These are phyloP conservation scores for Colletotrichum horii DNA, from an alignment of 2,329 filamentous ascomycete genomes.

Conservation along the genomic window DNA sequence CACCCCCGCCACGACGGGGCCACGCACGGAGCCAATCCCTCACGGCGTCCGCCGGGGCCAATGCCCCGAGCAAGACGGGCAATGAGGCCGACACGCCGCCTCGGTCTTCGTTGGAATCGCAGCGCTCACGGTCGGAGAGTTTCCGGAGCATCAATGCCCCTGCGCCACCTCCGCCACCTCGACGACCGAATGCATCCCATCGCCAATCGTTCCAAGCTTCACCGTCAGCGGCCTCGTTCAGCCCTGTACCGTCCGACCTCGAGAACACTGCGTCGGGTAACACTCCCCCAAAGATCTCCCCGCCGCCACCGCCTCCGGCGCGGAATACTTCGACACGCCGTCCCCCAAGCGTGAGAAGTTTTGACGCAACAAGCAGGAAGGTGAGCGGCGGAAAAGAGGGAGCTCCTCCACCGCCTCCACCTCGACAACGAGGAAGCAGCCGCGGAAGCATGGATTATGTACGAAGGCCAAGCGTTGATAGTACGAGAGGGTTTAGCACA, in stretches of 20 bases:
- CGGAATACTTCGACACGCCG: slow-evolving; percentile 49
- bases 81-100: slow-evolving; percentile 44
- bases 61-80: slow-evolving; percentile 18
- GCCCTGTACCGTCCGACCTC: not conserved
- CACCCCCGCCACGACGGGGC: slow-evolving; percentile 55
- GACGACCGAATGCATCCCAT: slow-evolving; percentile 49
- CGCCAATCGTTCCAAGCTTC: slow-evolving; percentile 27
- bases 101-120: slow-evolving; percentile 57
- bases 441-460: slow-evolving; percentile 44
- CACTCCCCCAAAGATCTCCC: slow-evolving; percentile 27
- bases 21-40: slow-evolving; percentile 48
- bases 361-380: slow-evolving; percentile 36
- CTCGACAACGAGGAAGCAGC: slow-evolving; percentile 52
- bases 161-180: slow-evolving; percentile 57
- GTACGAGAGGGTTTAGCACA: slow-evolving; percentile 23
- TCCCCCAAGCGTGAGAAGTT: slow-evolving; percentile 46
- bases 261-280: not conserved
- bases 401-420: slow-evolving; percentile 53
- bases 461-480: slow-evolving; percentile 38
- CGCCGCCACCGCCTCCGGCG: slow-evolving; percentile 51
- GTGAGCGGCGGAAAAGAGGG: slow-evolving; percentile 8
- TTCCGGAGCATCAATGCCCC: slow-evolving; percentile 49
- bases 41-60: slow-evolving; percentile 11
- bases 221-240: slow-evolving; percentile 1
- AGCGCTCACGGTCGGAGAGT: slow-evolving; percentile 50